Percentiles rank a stretch among this genome's conserved stretches.
Evolutionary conservation across 176 grass and related monocot genomes (phyloP).

Genomic region (Oryza nivara): DNA sequence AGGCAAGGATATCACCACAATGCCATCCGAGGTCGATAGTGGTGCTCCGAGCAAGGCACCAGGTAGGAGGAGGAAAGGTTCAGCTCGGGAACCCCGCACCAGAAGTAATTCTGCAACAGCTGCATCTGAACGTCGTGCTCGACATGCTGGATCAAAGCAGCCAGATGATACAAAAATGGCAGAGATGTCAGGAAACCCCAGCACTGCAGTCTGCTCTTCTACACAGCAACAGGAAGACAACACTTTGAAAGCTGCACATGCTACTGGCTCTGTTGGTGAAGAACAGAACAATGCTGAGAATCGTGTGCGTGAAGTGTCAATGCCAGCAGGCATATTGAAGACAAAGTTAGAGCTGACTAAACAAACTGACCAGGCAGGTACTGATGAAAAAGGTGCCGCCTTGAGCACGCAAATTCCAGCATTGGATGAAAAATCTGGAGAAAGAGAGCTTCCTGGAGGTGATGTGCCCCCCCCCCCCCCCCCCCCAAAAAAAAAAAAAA

Average conservation of each 20-base stretch:
- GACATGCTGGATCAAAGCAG: conserved; percentile 58
- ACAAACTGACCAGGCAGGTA: conserved; percentile 5
- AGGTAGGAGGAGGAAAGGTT: conserved; percentile 63
- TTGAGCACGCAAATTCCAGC: conserved; percentile 19
- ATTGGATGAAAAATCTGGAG: conserved; percentile 32
- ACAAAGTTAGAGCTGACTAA: conserved; percentile 27
- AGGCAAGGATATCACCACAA: conserved; percentile 30
- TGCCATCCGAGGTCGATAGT: conserved; percentile 44
- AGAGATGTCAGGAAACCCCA: conserved; percentile 37
- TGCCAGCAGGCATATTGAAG: background rate
- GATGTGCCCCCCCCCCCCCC: background rate
- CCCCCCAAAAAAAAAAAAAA: too few species aligned
- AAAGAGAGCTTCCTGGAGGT: conserved; percentile 27
- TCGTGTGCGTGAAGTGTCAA: conserved; percentile 24
- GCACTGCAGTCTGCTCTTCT: conserved; percentile 16
- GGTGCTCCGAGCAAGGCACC: conserved; percentile 45
- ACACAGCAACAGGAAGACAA: conserved; percentile 43
- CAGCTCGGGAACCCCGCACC: conserved; percentile 47
- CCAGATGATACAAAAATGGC: conserved; percentile 41
- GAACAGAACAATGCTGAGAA: conserved; percentile 34
- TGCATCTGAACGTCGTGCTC: conserved; percentile 58
- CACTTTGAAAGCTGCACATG: conserved; percentile 27
- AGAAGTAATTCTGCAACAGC: conserved; percentile 65
- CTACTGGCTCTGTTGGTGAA: conserved; percentile 31
- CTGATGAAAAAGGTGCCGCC: conserved; percentile 24